These are phyloP conservation scores for Zea mays DNA, from an alignment of 176 grass and related monocot species.

Conservation along the genomic window Zm-B73-REFERENCE-NAM-5.0 NC_050097.1:10050001-10050500, in stretches of 20 bases:
- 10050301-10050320: neutral
- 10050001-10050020: constrained; percentile 28
- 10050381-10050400: neutral
- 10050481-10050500: no score
- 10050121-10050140: no score
- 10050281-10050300: neutral
- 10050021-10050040: constrained; percentile 51
- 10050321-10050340: neutral
- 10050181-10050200: no score
- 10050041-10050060: no score
- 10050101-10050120: no score
- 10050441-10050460: neutral
- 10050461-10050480: neutral
- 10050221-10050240: neutral
- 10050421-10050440: neutral
- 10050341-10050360: constrained; percentile 6
- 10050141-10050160: no score
- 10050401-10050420: neutral
- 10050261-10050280: neutral
- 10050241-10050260: neutral
- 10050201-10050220: no score
- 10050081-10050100: neutral
- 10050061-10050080: neutral
- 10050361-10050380: neutral
- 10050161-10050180: no score